These are phyloP conservation scores for Coleophoma eucalyptorum DNA, from an alignment of 2,329 filamentous ascomycete genomes.

Conservation along the genomic window DNA sequence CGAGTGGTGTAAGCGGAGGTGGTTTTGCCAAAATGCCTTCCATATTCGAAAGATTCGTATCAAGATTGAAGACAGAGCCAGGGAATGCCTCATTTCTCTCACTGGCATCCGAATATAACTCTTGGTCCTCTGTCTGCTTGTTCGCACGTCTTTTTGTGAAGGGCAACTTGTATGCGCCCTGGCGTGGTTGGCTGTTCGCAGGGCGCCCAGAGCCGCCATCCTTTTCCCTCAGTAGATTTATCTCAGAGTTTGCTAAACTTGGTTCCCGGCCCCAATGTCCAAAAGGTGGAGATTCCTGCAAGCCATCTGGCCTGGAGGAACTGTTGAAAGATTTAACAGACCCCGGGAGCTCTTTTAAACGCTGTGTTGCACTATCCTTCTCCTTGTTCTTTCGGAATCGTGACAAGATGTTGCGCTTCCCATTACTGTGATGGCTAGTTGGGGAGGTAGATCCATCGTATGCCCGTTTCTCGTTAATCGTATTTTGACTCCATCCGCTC, in stretches of 20 bases:
- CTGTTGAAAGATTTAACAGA: slow-evolving; percentile 50
- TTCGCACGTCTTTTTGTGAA: slow-evolving; percentile 55
- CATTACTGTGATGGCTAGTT: slow-evolving; percentile 20
- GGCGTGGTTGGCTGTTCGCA: slow-evolving; percentile 9
- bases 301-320: slow-evolving; percentile 12
- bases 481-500: slow-evolving; percentile 57
- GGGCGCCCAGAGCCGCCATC: slow-evolving; percentile 7
- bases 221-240: slow-evolving; percentile 18
- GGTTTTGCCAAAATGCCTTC: slow-evolving; percentile 79
- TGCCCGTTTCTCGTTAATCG: slow-evolving; percentile 9
- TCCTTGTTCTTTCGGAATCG: slow-evolving; percentile 38
- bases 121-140: slow-evolving; percentile 46
- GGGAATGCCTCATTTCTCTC: slow-evolving; percentile 22
- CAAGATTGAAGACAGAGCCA: slow-evolving; percentile 66
- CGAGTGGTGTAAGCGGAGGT: slow-evolving; percentile 68
- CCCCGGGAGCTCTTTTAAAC: slow-evolving; percentile 43
- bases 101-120: slow-evolving; percentile 39
- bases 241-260: slow-evolving; percentile 21
- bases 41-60: slow-evolving; percentile 88
- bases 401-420: slow-evolving; percentile 19
- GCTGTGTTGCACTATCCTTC: slow-evolving; percentile 47
- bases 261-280: slow-evolving; percentile 24
- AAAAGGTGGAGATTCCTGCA: slow-evolving; percentile 19
- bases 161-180: slow-evolving; percentile 46
- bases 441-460: slow-evolving; percentile 46